Conservation (phyloP, 1,139 yeast species). For the Kluyveromyces sp. region DNA sequence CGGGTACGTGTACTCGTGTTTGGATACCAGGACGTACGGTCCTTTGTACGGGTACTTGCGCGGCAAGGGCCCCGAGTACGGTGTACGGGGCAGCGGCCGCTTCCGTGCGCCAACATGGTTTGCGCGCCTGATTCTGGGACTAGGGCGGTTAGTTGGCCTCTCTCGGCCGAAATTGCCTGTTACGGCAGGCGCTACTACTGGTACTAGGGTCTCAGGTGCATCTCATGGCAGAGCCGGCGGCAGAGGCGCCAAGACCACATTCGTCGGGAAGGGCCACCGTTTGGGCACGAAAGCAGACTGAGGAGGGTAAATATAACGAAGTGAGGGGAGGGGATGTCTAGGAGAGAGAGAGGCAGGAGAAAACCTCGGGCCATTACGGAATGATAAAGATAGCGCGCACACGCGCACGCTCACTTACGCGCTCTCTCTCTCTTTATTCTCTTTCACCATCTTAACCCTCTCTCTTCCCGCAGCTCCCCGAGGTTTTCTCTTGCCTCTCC, state of each 20-base stretch:
- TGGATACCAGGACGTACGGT: slow-evolving; percentile 29
- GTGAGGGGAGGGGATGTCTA: too few species aligned
- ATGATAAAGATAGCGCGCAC: too few species aligned
- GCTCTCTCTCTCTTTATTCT: not conserved
- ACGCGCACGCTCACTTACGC: not conserved
- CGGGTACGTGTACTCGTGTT: slow-evolving; percentile 26
- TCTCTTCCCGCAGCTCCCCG: too few species aligned
- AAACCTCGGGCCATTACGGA: too few species aligned
- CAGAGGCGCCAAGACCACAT: slow-evolving; percentile 1
- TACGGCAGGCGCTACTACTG: too few species aligned
- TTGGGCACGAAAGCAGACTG: slow-evolving; percentile 8
- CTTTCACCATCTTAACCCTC: not conserved
- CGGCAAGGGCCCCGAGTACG: slow-evolving; percentile 17
- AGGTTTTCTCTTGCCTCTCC: not conserved
- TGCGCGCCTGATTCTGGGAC: not conserved
- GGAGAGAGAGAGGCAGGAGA: too few species aligned
- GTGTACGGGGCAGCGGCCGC: not conserved
- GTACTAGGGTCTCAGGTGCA: too few species aligned
- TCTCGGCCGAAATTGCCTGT: too few species aligned
- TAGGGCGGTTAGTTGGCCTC: not conserved
- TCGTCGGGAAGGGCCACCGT: slow-evolving; percentile 13
- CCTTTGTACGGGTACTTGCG: slow-evolving; percentile 27
- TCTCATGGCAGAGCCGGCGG: too few species aligned
- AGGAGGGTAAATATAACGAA: not conserved
- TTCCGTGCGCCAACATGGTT: slow-evolving; percentile 5